Evolutionary conservation across 108 stramenopile genomes (phyloP).

Genomic region (Skeletonema grethae): DNA sequence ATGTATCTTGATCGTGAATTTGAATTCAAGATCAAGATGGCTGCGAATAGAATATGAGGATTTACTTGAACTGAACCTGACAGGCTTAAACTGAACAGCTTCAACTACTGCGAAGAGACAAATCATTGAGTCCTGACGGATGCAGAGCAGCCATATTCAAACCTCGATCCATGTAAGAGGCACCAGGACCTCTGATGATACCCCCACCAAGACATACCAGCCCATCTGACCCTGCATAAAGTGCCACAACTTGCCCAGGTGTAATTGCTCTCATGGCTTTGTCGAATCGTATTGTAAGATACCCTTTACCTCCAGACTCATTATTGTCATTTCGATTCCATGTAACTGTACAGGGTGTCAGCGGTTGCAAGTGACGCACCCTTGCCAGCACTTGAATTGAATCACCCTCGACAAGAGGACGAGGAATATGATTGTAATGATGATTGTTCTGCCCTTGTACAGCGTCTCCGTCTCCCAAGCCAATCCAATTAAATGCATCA

Average conservation of each 20-base stretch:
- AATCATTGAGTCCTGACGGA: slow-evolving; percentile 51
- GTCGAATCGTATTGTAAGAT: slow-evolving; percentile 44
- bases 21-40: too few species aligned
- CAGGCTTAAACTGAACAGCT: too few species aligned
- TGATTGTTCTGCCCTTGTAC: neutral
- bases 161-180: slow-evolving; percentile 56
- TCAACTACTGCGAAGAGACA: slow-evolving; percentile 17
- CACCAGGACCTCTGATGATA: slow-evolving; percentile 50
- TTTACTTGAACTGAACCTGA: too few species aligned
- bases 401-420: slow-evolving; percentile 29
- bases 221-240: slow-evolving; percentile 68
- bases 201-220: slow-evolving; percentile 86
- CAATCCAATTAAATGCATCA: slow-evolving; percentile 70
- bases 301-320: slow-evolving; percentile 10
- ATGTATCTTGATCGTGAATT: too few species aligned
- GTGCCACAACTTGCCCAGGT: slow-evolving; percentile 73
- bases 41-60: too few species aligned
- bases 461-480: slow-evolving; percentile 20
- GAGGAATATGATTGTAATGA: slow-evolving; percentile 22
- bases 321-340: slow-evolving; percentile 3
- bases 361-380: slow-evolving; percentile 79
- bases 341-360: slow-evolving; percentile 62
- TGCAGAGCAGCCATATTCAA: slow-evolving; percentile 38
- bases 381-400: slow-evolving; percentile 47
- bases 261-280: slow-evolving; percentile 76